Conservation (phyloP, 345 rosid genomes). For the Eucalyptus regnans region DNA sequence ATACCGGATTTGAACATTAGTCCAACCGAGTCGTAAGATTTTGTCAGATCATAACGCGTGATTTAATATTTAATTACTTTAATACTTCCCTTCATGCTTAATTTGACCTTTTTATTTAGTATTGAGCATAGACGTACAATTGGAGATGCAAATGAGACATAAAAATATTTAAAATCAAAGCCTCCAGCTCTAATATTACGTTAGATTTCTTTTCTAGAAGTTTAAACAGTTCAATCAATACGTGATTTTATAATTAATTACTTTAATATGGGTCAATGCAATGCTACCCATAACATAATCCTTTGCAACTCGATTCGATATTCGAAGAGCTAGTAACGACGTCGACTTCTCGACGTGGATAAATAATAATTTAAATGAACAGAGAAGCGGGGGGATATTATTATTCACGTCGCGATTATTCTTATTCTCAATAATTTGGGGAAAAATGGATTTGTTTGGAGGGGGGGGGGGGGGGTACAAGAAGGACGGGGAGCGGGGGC, state of each 20-base stretch:
- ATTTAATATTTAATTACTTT: no score
- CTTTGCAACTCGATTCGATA: accelerated
- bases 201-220: accelerated
- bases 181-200: accelerated
- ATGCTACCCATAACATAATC: not conserved
- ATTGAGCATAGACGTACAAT: no score
- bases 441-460: not conserved
- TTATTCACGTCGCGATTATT: not conserved
- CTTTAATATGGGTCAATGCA: accelerated
- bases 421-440: not conserved
- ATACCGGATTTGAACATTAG: not conserved
- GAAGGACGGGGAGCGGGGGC: not conserved
- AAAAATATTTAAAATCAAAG: accelerated
- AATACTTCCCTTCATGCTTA: accelerated
- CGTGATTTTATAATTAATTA: accelerated
- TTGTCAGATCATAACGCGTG: no score
- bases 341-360: not conserved
- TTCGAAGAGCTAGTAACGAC: accelerated
- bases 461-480: not conserved
- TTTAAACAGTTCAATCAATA: accelerated
- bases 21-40: accelerated
- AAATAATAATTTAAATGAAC: not conserved
- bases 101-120: accelerated
- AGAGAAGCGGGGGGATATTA: not conserved
- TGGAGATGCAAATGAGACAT: accelerated